Evolutionary conservation across 1,284 basidiomycete genomes (phyloP).

Genomic region (Boletus sp.): DNA sequence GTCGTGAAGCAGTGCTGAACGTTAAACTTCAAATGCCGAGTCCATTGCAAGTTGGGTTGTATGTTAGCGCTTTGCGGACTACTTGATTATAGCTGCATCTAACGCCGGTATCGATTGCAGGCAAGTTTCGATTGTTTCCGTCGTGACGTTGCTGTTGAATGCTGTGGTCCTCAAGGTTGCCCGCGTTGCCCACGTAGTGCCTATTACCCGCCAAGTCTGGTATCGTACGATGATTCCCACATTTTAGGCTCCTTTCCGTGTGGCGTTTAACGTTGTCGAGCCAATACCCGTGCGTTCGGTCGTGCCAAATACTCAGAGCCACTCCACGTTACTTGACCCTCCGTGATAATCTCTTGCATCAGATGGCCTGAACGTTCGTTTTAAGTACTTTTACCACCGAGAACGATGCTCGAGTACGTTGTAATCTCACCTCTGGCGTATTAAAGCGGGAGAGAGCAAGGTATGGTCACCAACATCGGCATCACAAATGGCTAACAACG

Average conservation of each 20-base stretch:
- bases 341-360: neutral
- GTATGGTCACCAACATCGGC: neutral
- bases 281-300: neutral
- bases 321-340: constrained; percentile 13
- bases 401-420: constrained; percentile 9
- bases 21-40: too few relatives aligned
- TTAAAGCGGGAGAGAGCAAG: neutral
- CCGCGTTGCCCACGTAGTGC: neutral
- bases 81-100: too few relatives aligned
- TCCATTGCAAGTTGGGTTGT: too few relatives aligned
- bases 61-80: too few relatives aligned
- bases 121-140: neutral
- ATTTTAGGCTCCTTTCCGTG: constrained; percentile 6
- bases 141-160: neutral
- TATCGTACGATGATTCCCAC: neutral
- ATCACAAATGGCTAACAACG: constrained; percentile 12
- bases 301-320: neutral
- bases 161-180: neutral
- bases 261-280: constrained; percentile 5
- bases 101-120: neutral
- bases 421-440: constrained; percentile 6
- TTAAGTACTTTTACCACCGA: neutral
- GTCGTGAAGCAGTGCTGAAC: too few relatives aligned
- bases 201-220: neutral
- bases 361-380: constrained; percentile 14